Evolutionary conservation across 495 filamentous ascomycete species (phyloP), one percentile per base, ranked within the genome.

Genomic region (Penicillium mononematosum): DNA sequence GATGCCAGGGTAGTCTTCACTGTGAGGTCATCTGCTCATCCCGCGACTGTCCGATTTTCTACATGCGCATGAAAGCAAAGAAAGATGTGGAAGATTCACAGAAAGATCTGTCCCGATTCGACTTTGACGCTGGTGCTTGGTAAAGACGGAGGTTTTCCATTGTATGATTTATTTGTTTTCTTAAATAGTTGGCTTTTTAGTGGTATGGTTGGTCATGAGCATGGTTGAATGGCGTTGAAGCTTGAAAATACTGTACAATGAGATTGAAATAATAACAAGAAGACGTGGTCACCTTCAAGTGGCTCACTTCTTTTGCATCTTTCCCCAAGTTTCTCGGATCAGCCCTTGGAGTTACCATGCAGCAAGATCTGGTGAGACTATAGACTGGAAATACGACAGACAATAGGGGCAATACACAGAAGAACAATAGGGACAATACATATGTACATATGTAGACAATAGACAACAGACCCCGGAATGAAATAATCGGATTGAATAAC

Each of bases 1-100:
- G 94, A 34, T 99, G 94, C 70, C 94, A 99, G 75, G 94, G 93
- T 14, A 96, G 91, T 70, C 85, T 99, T 81, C 94, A 99, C 75
- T 91, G 88, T 67, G 93, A 99, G 75, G 94, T 99, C 22, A 98
- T 99, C 61, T 99, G 94, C 78, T 90, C 87, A 41, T 92, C 88
- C 61, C 88, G 88, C 66, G 94, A 99, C 75, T 99, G 94, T 67
- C 94, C 94, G 4, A 99, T 99, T 60, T 99, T 97, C 75, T 99
- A 99, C 69, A 99, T 98, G 94, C 87, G 94, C 5, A 99, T 99
- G 94, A 99, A 99, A 78, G 92, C 92, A 25, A 96, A 96, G 84
- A 99, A 98, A 78, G 94, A 99, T 70, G 85, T 98, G 43, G 92
- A 97, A 71, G 94, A 99, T 77, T 85, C 83, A 4, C 91, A 91